A percentile compares a stretch with the other conserved stretches of the same genome.
These are phyloP conservation scores for Phytophthora ramorum DNA, from an alignment of 352 stramenopile genomes.

Conservation along the genomic window DNA sequence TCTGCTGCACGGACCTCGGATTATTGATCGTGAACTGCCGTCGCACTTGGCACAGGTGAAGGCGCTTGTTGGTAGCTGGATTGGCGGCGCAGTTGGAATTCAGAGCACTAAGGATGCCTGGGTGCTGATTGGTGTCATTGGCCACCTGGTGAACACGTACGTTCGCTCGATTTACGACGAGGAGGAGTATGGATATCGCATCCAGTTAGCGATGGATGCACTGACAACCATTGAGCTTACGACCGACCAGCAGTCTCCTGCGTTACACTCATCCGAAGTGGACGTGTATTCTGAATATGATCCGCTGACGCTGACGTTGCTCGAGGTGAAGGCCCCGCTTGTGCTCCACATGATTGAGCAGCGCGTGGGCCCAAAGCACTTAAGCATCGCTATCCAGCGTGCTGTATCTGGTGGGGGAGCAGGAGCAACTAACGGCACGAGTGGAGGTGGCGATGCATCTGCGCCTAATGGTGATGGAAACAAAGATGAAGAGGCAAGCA, in stretches of 20 bases:
- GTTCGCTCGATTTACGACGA: constrained; percentile 81
- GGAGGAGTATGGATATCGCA: constrained; percentile 88
- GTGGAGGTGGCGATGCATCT: constrained; percentile 32
- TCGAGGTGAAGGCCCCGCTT: constrained; percentile 83
- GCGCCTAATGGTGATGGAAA: constrained; percentile 44
- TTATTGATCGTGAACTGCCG: constrained; percentile 84
- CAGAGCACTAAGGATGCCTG: constrained; percentile 88
- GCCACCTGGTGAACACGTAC: constrained; percentile 85
- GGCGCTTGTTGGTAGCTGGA: constrained; percentile 79
- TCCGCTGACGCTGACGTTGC: constrained; percentile 68
- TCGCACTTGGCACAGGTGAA: constrained; percentile 88
- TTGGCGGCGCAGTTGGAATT: constrained; percentile 79
- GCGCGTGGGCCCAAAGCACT: constrained; percentile 73
- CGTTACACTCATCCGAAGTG: constrained; percentile 76
- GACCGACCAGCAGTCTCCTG: constrained; percentile 64
- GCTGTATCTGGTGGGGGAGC: constrained; percentile 60
- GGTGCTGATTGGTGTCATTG: constrained; percentile 84
- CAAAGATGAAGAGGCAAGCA: constrained; percentile 43
- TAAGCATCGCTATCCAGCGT: constrained; percentile 82
- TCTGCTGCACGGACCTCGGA: constrained; percentile 70
- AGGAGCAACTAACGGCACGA: constrained; percentile 23
- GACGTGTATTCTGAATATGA: constrained; percentile 89
- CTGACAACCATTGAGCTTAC: constrained; percentile 87
- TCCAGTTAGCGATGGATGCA: constrained; percentile 86
- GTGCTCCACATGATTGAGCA: constrained; percentile 92